These are phyloP conservation scores for Scedosporium aurantiacum DNA, from an alignment of 2,329 filamentous ascomycete genomes.

Conservation along the genomic window DNA sequence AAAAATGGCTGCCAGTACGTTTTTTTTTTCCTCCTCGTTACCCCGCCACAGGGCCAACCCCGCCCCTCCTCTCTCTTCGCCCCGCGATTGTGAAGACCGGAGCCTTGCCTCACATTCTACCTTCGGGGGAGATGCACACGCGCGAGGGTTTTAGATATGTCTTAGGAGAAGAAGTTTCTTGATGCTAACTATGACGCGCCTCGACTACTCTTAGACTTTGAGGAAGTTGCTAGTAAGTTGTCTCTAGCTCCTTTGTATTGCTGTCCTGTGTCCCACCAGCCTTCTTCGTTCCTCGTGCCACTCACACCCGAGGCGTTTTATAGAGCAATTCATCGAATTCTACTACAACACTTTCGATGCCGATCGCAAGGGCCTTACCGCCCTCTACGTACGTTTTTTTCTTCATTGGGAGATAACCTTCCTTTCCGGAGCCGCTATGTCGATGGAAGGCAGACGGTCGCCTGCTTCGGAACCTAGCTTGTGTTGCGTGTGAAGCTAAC, in stretches of 20 bases:
- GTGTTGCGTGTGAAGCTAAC: constrained; percentile 7
- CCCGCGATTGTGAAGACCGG: neutral
- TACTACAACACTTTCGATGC: constrained; percentile 85
- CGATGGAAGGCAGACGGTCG: neutral
- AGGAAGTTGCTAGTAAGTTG: constrained; percentile 36
- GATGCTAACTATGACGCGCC: neutral
- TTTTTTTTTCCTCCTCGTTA: neutral
- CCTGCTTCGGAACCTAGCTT: neutral
- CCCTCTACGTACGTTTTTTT: constrained; percentile 66
- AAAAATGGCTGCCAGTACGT: neutral
- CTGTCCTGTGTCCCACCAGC: neutral
- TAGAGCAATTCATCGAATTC: constrained; percentile 79
- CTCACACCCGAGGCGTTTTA: neutral
- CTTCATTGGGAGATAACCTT: neutral
- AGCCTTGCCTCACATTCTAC: neutral
- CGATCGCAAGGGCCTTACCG: constrained; percentile 51
- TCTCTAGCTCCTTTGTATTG: neutral
- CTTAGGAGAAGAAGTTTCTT: too few species aligned
- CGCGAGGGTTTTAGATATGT: neutral
- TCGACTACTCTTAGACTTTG: constrained; percentile 24
- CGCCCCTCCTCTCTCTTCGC: neutral
- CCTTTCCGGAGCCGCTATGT: neutral
- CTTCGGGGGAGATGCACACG: neutral
- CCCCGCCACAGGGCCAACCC: neutral
- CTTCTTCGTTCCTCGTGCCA: neutral